Evolutionary conservation across 2,329 filamentous ascomycete species (phyloP), one percentile per base, ranked within the genome.

Genomic region (Alternaria novae-zelandiae): DNA sequence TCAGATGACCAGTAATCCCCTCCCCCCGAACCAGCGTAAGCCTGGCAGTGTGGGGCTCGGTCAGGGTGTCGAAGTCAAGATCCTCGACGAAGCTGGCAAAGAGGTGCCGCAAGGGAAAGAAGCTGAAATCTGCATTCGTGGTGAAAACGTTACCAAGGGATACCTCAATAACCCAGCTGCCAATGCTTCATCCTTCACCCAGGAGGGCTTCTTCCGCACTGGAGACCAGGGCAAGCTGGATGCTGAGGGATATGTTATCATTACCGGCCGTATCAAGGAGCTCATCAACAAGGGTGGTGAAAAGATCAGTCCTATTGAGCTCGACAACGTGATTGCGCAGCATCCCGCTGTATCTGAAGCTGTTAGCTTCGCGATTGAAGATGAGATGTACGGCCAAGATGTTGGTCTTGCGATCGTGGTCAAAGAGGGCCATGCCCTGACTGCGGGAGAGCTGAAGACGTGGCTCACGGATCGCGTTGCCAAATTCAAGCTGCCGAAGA

Each of bases 241-340:
- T 73, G 82, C 88, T 61, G 91, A 96, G 70, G 92, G 92, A 63
- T 96, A 96, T 76, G 83, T 97, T 11, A 86, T 92, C 74, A 95
- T 97, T 80, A 96, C 93, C 0, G 93, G 93, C n/a, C 86, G 93
- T 57, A 96, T 96, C 82, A 97, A 97, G 85, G 93, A 97, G 81
- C 85, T 97, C 56, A 96, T 97, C 84, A 94, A 94, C 82, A 94
- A 95, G 81, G 92, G 91, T 59, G 93, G 93, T 63, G 93, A 96
- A 83, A 96, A 96, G 83, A 96, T 96, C 77, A 92, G 89, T 69
- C 93, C 93, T 1, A 94, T 96, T 59, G 93, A 96, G 82, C 85
- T 96, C 32, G 93, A 96, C 83, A 96, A 96, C 70, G 88, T 91
- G 12, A 83, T 96, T 26, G 86, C 90, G n/a, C 86, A 90, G 61